phyloP scores from a whole-genome alignment of 1,284 basidiomycete species.

The Boletus semigastroideus region DNA sequence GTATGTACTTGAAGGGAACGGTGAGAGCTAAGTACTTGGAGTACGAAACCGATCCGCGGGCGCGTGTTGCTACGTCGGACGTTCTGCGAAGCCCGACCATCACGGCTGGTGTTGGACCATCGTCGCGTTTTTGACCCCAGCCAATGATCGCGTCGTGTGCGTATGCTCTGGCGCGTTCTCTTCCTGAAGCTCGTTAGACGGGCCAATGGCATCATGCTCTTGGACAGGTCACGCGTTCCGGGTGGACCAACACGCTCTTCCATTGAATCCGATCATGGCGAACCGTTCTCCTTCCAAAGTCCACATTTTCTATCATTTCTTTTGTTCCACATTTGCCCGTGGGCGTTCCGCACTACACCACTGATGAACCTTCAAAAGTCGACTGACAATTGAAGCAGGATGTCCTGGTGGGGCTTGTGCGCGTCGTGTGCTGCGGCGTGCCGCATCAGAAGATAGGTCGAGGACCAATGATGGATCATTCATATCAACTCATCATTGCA shows the following conservation, averaged over 20 bases:
- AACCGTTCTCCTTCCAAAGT: background rate
- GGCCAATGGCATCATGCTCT: too few relatives aligned
- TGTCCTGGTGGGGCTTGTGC: conserved; percentile 7
- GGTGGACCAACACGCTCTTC: too few relatives aligned
- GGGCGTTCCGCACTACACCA: background rate
- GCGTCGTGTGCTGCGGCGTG: background rate
- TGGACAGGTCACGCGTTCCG: too few relatives aligned
- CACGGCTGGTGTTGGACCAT: background rate
- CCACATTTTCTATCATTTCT: background rate
- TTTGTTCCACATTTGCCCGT: background rate
- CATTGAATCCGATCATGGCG: background rate
- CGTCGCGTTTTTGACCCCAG: too few relatives aligned
- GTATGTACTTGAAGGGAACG: too few relatives aligned
- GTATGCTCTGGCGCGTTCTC: background rate
- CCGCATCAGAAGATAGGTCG: background rate
- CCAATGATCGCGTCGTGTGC: too few relatives aligned
- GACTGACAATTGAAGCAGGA: background rate
- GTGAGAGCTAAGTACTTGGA: too few relatives aligned
- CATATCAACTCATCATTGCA: too few relatives aligned
- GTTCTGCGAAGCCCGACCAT: background rate
- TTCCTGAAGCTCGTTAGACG: background rate
- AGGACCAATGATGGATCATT: background rate
- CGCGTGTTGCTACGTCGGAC: background rate
- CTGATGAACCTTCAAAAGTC: conserved; percentile 1
- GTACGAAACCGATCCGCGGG: conserved; percentile 2